phyloP scores from a whole-genome alignment of 768 basidiomycete genomes.

The Ramaria sp. region DNA sequence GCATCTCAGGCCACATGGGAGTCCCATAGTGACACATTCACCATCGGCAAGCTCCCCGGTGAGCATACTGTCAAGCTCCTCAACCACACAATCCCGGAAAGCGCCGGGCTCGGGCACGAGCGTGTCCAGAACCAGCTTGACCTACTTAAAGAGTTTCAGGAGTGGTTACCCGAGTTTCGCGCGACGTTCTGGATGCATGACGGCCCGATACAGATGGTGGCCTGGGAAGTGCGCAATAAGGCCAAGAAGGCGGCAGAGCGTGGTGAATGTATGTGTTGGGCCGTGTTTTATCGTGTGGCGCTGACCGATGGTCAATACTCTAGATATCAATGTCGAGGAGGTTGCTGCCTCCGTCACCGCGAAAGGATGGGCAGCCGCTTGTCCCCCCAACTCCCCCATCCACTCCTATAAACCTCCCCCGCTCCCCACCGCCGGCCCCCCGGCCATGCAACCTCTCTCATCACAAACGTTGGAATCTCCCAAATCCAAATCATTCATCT shows the following conservation, averaged over 20 bases:
- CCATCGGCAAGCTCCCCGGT: slow-evolving; percentile 20
- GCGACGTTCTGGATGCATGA: slow-evolving; percentile 37
- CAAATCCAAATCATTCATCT: slow-evolving; percentile 29
- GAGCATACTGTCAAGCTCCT: slow-evolving; percentile 12
- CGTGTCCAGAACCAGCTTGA: slow-evolving; percentile 21
- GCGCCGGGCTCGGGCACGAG: slow-evolving; percentile 13
- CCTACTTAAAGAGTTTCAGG: slow-evolving; percentile 29
- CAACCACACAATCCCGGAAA: slow-evolving; percentile 6
- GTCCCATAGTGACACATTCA: slow-evolving; percentile 23
- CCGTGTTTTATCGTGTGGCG: not conserved
- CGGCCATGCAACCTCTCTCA: not conserved
- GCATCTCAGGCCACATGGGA: slow-evolving; percentile 21
- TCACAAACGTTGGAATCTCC: not conserved
- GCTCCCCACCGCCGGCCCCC: not conserved
- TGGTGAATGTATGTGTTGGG: slow-evolving; percentile 20
- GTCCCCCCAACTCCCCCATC: slow-evolving; percentile 11
- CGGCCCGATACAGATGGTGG: slow-evolving; percentile 27
- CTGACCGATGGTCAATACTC: not conserved
- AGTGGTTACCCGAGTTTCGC: slow-evolving; percentile 34
- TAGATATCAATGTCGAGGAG: not conserved
- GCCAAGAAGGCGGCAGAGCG: slow-evolving; percentile 24
- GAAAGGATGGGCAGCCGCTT: slow-evolving; percentile 23
- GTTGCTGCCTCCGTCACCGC: not conserved
- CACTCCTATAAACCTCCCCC: too few species aligned
- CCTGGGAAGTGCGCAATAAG: slow-evolving; percentile 23